Evolutionary conservation across 108 stramenopile species (phyloP), one percentile per base, ranked within the genome.

Genomic region (Mediolabrus comicus): DNA sequence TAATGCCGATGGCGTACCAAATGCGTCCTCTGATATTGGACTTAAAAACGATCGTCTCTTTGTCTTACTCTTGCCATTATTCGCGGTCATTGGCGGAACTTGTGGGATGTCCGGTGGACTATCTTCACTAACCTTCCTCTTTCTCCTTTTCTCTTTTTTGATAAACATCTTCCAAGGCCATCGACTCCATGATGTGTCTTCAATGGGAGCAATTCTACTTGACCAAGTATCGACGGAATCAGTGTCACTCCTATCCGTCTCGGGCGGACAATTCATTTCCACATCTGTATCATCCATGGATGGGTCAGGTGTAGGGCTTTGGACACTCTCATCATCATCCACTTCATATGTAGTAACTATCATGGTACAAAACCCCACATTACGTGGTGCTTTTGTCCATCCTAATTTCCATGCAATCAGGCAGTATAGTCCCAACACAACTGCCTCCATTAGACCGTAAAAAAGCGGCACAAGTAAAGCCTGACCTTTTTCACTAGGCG

Each of bases 381-480:
- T 76, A 19, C 53, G 67, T 14, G 92, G 92, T 39, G 92, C 92
- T 57, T 92, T 92, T 19, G 82, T 87, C 92, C 88, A 90, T 17
- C 87, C 89, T 14, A 74, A 39, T 71, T 92, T 92, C 92, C 92
- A 92, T 29, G 82, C 80, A 25, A 69, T 62, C 4, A 89, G 9
- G 57, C 88, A 88, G 56, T 87, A 94, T 1, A 88, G 22, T 26
- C 88, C 85, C 1, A 94, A 32, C n/a, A 89, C 49, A 52, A 88
- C 29, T 2, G 83, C 84, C 53, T 88, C 87, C 59, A 83, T 65
- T n/a, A 81, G 33, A 7, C 92, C 92, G 65, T 91, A 94, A 51
- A 86, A 91, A 25, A 94, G 82, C 41, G 91, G 91, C 22, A 95
- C 87, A 25, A 89, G 86, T 69, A 93, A 84, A 4, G 93, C 93